Base-by-base conservation (phyloP, 2,329 filamentous ascomycete species). In the Fusarium goolgardi region DNA sequence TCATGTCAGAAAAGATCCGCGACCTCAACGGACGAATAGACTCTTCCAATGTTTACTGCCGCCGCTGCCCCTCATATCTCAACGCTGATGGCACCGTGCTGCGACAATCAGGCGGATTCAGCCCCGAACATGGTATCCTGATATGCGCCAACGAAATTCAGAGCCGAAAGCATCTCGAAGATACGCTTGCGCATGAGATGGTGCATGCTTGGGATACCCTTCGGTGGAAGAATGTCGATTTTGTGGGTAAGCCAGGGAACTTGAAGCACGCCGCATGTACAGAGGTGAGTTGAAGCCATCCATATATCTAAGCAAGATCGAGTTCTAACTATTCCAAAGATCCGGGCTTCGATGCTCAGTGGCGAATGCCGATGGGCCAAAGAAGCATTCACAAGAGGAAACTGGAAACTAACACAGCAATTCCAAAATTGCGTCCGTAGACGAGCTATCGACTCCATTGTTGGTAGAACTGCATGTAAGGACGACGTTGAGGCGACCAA, bases 111-210 rank as follows among this genome's bases (percentile, higher is more conserved):
- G 96, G 95, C 27, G 96, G 96, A 1, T 98, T 98, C 78, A 90
- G 91, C 77, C 90, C 94, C 1, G 85, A 91, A 51, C 91, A 94
- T 77, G 96, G 96, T 37, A 97, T 99, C 67, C 78, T 96, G 75
- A 84, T 99, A 23, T 99, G 96, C 80, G 93, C 96, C 52, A 99
- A 99, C 80, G 90, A 96, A 80, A 88, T 98, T 76, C 84, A 90
- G 61, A 89, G 93, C 76, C 83, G 89, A 59, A 89, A 90, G 32
- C 93, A 97, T 77, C 79, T 97, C 71, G 96, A 99, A 81, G 96
- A 99, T 78, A 97, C 94, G 13, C 83, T 99, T 75, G 90, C 94
- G 29, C 96, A 99, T 79, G 96, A 99, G 82, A 96, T 99, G 93
- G 91, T 99, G 54, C 96, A 99, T 78, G 94, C 94, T 2, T 98